phyloP scores from a whole-genome alignment of 768 basidiomycete genomes.

The Kwoniella shandongensis region DNA sequence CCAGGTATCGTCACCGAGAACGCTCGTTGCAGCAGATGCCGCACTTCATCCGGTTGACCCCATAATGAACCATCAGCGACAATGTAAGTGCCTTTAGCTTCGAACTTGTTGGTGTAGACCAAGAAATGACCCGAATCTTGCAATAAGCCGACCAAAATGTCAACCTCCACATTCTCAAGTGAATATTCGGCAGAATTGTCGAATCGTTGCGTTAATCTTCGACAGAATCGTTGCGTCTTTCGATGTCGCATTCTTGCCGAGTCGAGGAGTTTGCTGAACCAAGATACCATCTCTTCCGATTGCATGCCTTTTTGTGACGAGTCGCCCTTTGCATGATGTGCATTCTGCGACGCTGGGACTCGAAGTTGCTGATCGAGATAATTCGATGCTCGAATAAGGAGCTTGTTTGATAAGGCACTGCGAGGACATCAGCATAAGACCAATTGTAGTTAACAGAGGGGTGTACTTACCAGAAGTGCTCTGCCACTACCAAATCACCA shows the following conservation, averaged over 20 bases:
- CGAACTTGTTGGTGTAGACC: conserved; percentile 82
- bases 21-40: conserved; percentile 76
- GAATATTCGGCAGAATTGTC: conserved; percentile 59
- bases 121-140: conserved; percentile 86
- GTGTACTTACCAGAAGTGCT: conserved; percentile 82
- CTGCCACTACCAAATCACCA: conserved; percentile 86
- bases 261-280: conserved; percentile 92
- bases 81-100: conserved; percentile 89
- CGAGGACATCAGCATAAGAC: not conserved
- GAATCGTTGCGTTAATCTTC: conserved; percentile 69
- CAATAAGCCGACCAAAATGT: conserved; percentile 61
- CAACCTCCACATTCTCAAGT: conserved; percentile 43
- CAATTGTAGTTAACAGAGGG: not conserved
- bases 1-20: conserved; percentile 56
- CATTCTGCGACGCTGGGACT: conserved; percentile 35
- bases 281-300: conserved; percentile 74
- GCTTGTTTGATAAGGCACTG: conserved; percentile 86
- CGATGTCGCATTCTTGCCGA: conserved; percentile 87
- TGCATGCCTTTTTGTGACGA: conserved; percentile 60
- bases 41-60: conserved; percentile 72
- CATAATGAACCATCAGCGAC: conserved; percentile 75
- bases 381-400: conserved; percentile 87
- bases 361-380: conserved; percentile 94
- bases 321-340: conserved; percentile 1
- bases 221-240: conserved; percentile 81